A percentile compares a stretch with the other conserved stretches of the same genome.
phyloP scores from a whole-genome alignment of 495 filamentous ascomycete genomes.

The Aspergillus sparsus region DNA sequence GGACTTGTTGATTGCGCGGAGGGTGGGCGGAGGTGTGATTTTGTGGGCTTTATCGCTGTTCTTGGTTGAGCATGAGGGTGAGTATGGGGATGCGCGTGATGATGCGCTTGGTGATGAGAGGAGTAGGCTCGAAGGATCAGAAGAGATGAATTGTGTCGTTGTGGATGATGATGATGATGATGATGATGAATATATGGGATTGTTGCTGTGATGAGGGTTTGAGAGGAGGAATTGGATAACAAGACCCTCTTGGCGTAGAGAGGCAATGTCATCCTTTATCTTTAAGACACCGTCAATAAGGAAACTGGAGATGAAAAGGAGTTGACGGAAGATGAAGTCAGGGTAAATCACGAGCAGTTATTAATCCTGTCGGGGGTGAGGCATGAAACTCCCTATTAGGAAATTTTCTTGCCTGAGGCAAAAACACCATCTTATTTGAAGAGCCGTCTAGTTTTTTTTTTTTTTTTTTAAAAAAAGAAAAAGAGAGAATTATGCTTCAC shows the following conservation, averaged over 20 bases:
- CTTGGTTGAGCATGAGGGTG: conserved; percentile 14
- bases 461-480: too few species aligned
- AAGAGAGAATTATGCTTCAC: too few species aligned
- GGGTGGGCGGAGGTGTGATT: conserved; percentile 28
- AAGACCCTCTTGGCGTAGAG: conserved; percentile 11
- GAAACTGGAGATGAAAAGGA: conserved; percentile 8
- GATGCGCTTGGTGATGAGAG: conserved; percentile 1
- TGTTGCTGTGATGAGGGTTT: not conserved
- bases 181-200: conserved; percentile 1
- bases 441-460: too few species aligned
- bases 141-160: not conserved
- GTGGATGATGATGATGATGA: not conserved
- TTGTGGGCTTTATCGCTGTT: conserved; percentile 10
- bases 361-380: not conserved
- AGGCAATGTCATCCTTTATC: conserved; percentile 16
- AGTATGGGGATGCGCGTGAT: not conserved
- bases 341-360: not conserved
- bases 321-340: conserved; percentile 4
- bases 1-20: conserved; percentile 16
- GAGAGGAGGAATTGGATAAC: conserved; percentile 8
- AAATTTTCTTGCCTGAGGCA: conserved; percentile 21
- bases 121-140: not conserved
- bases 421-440: not conserved
- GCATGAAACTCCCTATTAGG: not conserved
- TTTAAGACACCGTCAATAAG: not conserved